Evolutionary conservation across 768 basidiomycete species (phyloP).

Genomic region (Mycena rebaudengoi): DNA sequence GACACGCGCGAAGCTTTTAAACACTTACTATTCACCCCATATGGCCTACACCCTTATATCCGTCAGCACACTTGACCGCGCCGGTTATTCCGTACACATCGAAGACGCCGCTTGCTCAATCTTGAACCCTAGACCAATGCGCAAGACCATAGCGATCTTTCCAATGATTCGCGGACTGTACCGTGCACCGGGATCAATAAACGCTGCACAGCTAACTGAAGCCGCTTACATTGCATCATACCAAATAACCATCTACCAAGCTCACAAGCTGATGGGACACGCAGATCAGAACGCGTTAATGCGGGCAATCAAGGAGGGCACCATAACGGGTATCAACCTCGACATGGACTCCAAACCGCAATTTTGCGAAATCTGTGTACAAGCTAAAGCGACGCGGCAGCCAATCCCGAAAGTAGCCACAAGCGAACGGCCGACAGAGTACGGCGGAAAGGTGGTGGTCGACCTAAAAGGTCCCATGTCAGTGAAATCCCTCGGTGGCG

Average conservation of each 20-base stretch:
- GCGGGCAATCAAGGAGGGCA: not conserved
- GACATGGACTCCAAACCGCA: not conserved
- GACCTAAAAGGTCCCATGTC: not conserved
- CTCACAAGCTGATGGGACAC: not conserved
- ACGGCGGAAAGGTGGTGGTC: no score
- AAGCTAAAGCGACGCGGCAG: not conserved
- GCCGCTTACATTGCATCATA: not conserved
- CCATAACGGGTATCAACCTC: not conserved
- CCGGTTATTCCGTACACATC: conserved; percentile 25
- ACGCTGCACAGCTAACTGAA: not conserved
- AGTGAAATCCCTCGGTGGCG: not conserved
- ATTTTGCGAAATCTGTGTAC: not conserved
- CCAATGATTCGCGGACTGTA: not conserved
- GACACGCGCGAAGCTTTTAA: conserved; percentile 28
- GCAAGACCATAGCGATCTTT: not conserved
- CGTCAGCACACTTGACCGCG: conserved; percentile 32
- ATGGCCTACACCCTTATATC: no score
- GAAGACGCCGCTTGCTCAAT: conserved; percentile 20
- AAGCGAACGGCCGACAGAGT: no score
- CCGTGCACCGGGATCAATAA: not conserved
- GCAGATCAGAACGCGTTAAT: not conserved
- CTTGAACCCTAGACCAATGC: conserved; percentile 12
- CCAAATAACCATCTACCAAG: not conserved
- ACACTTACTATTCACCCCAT: conserved; percentile 36
- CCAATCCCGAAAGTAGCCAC: not conserved